Base-by-base conservation (phyloP, 345 rosid species). In the Bruguiera parviflora region DNA sequence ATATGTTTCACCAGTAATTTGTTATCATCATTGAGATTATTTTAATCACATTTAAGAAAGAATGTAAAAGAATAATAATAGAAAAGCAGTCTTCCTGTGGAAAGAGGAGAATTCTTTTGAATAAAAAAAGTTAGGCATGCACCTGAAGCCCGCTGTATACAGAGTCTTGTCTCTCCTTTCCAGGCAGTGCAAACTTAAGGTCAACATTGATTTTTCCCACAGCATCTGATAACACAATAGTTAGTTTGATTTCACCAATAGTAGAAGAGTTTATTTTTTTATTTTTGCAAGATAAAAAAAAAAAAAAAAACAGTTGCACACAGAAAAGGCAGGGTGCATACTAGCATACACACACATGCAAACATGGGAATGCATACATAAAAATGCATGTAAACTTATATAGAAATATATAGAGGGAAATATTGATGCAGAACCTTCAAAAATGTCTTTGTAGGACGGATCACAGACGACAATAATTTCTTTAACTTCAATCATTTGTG, bases 111-210 rank as follows among this genome's bases (percentile, higher is more conserved):
- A 58, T 53, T 70, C 29, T 56, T 46, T 65, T 20, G 29, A 68
- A 62, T 21, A 16, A 32, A 32, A 39, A 46, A 8, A 33, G 49
- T 13, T 66, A 16, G 13, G 25, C 19, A 62, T 19, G 55, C 63
- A 93, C 98, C 98, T 94, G 97, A 83, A 94, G 89, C 58, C 97
- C 96, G 66, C 77, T 88, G 78, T 79, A 86, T 33, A 94, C 97
- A 59, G 98, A 94, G 75, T 94, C 97, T 76, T 94, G 98, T 73
- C 98, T 87, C 82, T 94, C 98, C 81, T 91, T 91, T 63, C 96
- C 98, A 10, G 98, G 98, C 64, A 91, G 76, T 39, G 95, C 79
- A 57, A 91, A 91, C 79, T 85, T 89, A 60, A 94, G 89, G 75
- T 84, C 86, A 29, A 86, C 83, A 29, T 66, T 72, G 67, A 89